phyloP scores from a whole-genome alignment of 1,284 basidiomycete genomes.

The Puccinia triticina region DNA sequence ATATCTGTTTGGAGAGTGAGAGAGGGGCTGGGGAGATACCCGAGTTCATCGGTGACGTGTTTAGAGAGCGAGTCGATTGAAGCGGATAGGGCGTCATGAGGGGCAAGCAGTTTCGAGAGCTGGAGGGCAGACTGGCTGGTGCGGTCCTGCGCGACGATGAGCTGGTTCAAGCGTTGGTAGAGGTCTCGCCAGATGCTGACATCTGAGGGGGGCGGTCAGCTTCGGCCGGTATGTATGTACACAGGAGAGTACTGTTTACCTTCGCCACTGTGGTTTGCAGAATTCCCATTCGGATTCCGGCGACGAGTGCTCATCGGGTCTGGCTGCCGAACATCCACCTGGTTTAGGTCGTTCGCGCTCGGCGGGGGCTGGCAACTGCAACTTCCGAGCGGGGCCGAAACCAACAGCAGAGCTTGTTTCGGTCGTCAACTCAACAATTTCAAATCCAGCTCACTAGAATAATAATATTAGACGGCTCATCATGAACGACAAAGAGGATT shows the following conservation, averaged over 20 bases:
- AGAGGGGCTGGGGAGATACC: slow-evolving; percentile 10
- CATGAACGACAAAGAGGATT: no score
- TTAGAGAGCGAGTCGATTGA: slow-evolving; percentile 13
- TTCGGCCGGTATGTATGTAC: background rate
- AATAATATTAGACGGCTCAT: no score
- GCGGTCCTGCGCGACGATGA: slow-evolving; percentile 30
- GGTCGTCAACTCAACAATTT: no score
- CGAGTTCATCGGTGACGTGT: slow-evolving; percentile 22
- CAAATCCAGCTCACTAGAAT: no score
- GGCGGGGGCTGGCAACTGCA: background rate
- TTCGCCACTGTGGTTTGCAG: slow-evolving; percentile 18
- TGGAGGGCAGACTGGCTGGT: slow-evolving; percentile 28
- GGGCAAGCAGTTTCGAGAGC: background rate
- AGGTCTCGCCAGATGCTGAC: slow-evolving; percentile 48
- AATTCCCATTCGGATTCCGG: slow-evolving; percentile 35
- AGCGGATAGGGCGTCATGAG: background rate
- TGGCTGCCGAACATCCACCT: background rate
- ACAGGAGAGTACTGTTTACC: background rate
- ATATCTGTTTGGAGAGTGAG: background rate
- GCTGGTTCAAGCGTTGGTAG: slow-evolving; percentile 33
- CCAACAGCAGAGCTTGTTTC: no score
- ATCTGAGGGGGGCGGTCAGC: slow-evolving; percentile 13
- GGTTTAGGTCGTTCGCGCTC: background rate
- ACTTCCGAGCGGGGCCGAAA: no score
- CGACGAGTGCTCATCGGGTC: slow-evolving; percentile 13